phyloP scores from a whole-genome alignment of 306 rosid genomes.

The Gillenia trifoliata region DNA sequence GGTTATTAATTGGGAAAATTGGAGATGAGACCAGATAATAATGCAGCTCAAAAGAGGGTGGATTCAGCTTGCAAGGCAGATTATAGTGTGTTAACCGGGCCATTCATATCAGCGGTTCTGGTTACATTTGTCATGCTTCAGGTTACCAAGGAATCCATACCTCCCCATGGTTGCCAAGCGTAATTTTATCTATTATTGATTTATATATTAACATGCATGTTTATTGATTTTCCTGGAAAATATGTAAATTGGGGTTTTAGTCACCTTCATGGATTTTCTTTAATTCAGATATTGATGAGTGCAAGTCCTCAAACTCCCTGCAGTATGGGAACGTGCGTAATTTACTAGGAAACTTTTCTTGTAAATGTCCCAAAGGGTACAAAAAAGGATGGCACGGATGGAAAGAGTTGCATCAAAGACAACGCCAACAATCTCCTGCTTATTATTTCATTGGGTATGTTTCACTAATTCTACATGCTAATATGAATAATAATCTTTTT shows the following conservation, averaged over 20 bases:
- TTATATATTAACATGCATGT: neutral
- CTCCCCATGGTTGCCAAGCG: constrained; percentile 1
- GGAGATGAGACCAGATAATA: neutral
- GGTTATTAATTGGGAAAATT: constrained; percentile 12
- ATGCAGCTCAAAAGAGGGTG: too few species aligned
- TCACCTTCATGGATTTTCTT: neutral
- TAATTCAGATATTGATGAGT: neutral
- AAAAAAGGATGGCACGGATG: neutral
- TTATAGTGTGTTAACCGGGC: neutral
- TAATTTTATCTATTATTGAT: neutral
- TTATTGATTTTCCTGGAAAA: neutral
- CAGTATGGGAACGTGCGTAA: neutral
- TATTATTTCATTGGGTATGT: constrained; percentile 2
- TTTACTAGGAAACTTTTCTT: neutral
- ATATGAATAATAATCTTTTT: neutral
- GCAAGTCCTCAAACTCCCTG: neutral
- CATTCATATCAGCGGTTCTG: neutral
- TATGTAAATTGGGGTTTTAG: too few species aligned
- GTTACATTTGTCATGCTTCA: neutral
- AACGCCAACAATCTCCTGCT: neutral
- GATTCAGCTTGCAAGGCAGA: neutral
- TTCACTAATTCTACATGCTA: neutral
- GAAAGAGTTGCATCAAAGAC: neutral
- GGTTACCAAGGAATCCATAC: constrained; percentile 10
- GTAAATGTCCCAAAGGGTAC: neutral